Base-by-base conservation (phyloP, 2,329 filamentous ascomycete genomes). In the Fusarium pininemorale region DNA sequence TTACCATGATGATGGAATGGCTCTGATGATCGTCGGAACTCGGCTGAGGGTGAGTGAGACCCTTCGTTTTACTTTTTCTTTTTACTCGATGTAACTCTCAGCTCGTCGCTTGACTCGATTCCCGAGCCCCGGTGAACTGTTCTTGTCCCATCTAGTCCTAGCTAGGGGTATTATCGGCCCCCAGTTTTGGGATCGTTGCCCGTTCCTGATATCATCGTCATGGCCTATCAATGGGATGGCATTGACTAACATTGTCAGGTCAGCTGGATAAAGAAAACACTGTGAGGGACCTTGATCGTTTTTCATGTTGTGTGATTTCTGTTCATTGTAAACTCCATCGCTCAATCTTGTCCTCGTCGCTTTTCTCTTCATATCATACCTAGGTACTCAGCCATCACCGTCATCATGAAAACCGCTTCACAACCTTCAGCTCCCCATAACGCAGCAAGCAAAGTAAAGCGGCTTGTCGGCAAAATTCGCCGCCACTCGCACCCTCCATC, bases 381-480 rank as follows among this genome's bases (percentile, higher is more conserved):
- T 35, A 47, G 18, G 44, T 44, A n/a, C 47, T 35, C 28, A 20
- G 41, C 45, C 35, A 30, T 41, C 20, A 13, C 39, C 37, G 32
- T 35, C 53, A 75, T 63, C 26, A 76, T 75, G 70, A 74, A 66
- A 57, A 68, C 70, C 18, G 39, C 74, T 24, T 63, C 66, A 24
- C 70, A 69, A 16, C 42, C 72, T 57, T 41, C 72, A 59, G 50
- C 62, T 37, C 39, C 54, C 38, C 73, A 72, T 30, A 60, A 53
- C 24, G 48, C 69, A 30, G 35, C 50, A 39, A 72, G 70, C 59
- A 73, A 68, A 57, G 75, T 77, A 56, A 75, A 77, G 47, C 70
- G 71, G 30, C 59, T 77, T 20, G 73, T 77, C 26, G 73, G 75
- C 53, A 77, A 76, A 48, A 70, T 77, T 41, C 70, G 73, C 44